Conservation (phyloP, 208 protist genomes). For the Naegleria lovaniensis region DNA sequence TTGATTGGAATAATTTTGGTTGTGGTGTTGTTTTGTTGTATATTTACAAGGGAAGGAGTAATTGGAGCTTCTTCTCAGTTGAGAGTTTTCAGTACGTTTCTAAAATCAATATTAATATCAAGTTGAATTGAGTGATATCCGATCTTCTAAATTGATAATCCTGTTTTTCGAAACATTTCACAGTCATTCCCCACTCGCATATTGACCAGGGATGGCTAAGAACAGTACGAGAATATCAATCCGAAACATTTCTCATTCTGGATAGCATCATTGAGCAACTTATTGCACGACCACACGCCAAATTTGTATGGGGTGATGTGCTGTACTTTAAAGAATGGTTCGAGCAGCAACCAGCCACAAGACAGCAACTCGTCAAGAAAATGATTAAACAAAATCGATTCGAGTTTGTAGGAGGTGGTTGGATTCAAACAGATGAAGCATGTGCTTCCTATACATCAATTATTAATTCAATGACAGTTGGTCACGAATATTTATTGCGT, state of each 20-base stretch:
- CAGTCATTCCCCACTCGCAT: conserved; percentile 48
- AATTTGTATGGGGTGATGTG: conserved; percentile 56
- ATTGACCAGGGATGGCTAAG: conserved; percentile 55
- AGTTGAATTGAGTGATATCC: no score
- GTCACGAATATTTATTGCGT: conserved; percentile 50
- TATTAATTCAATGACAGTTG: conserved; percentile 53
- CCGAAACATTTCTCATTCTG: conserved; percentile 44
- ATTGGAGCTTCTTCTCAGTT: no score
- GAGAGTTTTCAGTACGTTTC: no score
- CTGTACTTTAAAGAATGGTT: conserved; percentile 46
- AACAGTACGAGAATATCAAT: conserved; percentile 43
- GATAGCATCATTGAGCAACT: conserved; percentile 40
- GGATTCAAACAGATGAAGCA: conserved; percentile 59
- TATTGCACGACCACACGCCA: conserved; percentile 23
- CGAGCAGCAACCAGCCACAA: conserved; percentile 27
- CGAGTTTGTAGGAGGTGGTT: conserved; percentile 55
- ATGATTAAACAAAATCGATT: conserved; percentile 45
- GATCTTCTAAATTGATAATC: no score
- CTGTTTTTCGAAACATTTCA: not conserved
- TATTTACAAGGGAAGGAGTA: no score
- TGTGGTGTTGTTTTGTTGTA: no score
- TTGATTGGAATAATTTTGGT: no score
- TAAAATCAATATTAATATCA: no score
- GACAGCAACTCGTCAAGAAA: conserved; percentile 27
- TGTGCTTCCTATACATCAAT: conserved; percentile 36